Base-by-base conservation (phyloP, 108 stramenopile species). In the Mediolabrus comicus region DNA sequence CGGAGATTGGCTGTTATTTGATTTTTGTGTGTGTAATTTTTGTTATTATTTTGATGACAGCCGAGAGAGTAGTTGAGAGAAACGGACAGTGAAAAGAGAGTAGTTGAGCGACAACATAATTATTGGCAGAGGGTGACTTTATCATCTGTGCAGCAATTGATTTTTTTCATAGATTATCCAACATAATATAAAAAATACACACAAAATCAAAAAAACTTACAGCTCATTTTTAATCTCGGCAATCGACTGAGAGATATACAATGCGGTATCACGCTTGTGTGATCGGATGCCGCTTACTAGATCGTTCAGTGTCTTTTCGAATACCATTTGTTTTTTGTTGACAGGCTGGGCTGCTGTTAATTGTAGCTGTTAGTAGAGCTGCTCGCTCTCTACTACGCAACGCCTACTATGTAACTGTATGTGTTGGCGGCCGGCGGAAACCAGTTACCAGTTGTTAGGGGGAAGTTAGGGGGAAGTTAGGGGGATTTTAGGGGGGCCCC, bases 201-300 rank as follows among this genome's bases (percentile, higher is more conserved):
- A n/a, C n/a, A n/a, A 3, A 49, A 24, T 17, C 1, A 24, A 0
- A 24, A 6, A 49, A 49, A 49, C 46, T 49, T 22, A 49, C 46
- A 99, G 83, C 78, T 99, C 99, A 8, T 79, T 56, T 72, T 98
- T 98, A 83, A 95, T 96, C 71, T 98, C 98, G 9, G 92, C 89
- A 51, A 99, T 98, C 65, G 93, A 85, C 70, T 90, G 81, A 33
- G 94, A 95, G 34, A 99, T 98, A 84, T 83, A 99, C 25, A 94
- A 75, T 4, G 88, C 84, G 24, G 96, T 95, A 70, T 98, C 97
- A 55, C 95, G 87, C 62, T 97, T 97, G 74, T 94, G 88, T 56
- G 91, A 84, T 26, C 99, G 97, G 63, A 99, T 99, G 49, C 99
- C 99, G 75, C 97, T 97, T 11, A 99, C 97, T 28, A 98, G 77